Conservation (phyloP, 2,329 filamentous ascomycete genomes). For the Colletotrichum orchidophilum region DNA sequence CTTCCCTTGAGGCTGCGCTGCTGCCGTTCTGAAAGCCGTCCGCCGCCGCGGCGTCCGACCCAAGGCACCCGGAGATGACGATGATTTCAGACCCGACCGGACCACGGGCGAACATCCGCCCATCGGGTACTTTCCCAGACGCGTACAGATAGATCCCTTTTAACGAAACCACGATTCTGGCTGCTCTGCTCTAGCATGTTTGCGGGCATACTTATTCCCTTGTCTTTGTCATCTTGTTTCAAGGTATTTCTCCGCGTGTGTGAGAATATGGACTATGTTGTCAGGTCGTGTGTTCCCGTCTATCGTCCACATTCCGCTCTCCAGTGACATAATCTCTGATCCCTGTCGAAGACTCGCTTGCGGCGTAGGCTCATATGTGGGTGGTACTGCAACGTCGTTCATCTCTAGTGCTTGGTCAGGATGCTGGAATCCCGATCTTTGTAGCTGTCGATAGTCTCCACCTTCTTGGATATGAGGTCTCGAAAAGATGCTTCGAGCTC, state of each 20-base stretch:
- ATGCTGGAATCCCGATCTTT: neutral
- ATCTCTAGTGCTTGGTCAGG: neutral
- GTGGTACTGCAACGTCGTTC: neutral
- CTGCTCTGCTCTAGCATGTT: neutral
- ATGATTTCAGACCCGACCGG: neutral
- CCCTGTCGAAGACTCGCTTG: conserved; percentile 8
- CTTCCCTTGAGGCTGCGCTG: neutral
- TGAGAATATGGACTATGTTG: neutral
- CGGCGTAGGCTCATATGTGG: neutral
- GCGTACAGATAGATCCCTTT: neutral
- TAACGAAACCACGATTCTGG: neutral
- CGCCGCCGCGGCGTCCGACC: neutral
- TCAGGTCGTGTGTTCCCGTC: neutral
- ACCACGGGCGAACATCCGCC: neutral
- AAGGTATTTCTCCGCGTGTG: neutral
- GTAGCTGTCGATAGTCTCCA: neutral
- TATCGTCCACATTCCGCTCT: neutral
- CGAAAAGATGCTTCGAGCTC: neutral
- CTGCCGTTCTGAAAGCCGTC: neutral
- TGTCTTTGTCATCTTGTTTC: neutral
- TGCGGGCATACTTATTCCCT: neutral
- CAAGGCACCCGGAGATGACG: neutral
- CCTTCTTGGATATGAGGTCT: neutral
- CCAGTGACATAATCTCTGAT: neutral
- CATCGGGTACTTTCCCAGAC: neutral